Conservation (phyloP, 2,329 filamentous ascomycete genomes). For the Tolypocladium amazonense region DNA sequence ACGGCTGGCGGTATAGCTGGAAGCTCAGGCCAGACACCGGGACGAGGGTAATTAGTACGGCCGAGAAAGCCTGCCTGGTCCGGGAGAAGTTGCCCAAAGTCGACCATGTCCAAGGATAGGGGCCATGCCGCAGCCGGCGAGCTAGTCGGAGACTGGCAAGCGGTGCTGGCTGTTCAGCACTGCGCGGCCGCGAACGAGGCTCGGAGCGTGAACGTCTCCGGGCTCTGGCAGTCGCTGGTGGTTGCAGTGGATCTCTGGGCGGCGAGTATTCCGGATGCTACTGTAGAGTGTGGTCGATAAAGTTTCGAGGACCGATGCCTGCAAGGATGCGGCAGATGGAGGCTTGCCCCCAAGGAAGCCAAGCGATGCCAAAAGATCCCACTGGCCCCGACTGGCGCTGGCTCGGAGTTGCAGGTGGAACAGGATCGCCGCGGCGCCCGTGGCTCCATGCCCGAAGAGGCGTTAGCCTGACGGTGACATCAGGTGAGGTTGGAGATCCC, state of each 20-base stretch:
- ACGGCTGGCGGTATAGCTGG: neutral
- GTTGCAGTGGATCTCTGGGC: slow-evolving; percentile 10
- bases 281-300: slow-evolving; percentile 12
- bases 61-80: neutral
- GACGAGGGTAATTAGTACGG: neutral
- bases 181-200: neutral
- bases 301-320: slow-evolving; percentile 9
- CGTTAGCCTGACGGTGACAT: slow-evolving; percentile 2
- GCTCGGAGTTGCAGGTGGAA: neutral
- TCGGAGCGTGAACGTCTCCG: neutral
- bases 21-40: neutral
- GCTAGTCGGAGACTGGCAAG: neutral
- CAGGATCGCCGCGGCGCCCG: neutral
- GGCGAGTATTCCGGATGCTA: slow-evolving; percentile 18
- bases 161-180: neutral
- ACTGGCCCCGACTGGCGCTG: neutral
- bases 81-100: neutral
- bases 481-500: slow-evolving; percentile 2
- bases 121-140: neutral
- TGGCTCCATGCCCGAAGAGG: neutral
- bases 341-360: neutral
- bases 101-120: neutral
- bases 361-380: neutral
- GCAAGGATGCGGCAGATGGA: slow-evolving; percentile 7
- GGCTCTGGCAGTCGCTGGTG: neutral